phyloP scores from a whole-genome alignment of 2,329 filamentous ascomycete genomes.

The Nothopassalora personata region DNA sequence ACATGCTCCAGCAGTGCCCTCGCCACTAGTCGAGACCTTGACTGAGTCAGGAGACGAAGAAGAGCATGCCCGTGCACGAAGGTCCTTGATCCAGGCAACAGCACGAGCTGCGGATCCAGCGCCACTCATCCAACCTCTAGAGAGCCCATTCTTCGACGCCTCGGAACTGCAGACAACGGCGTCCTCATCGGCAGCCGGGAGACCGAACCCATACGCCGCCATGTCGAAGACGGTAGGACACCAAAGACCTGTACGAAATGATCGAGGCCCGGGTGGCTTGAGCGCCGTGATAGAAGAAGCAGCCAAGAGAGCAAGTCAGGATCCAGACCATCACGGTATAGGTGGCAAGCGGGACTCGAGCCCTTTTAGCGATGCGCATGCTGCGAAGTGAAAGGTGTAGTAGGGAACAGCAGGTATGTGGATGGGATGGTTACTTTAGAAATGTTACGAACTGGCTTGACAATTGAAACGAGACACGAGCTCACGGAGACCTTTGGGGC shows the following conservation, averaged over 20 bases:
- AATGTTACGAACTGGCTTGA: constrained; percentile 5
- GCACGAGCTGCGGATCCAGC: constrained; percentile 12
- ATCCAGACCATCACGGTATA: constrained; percentile 22
- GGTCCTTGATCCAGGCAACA: constrained; percentile 21
- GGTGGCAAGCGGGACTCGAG: constrained; percentile 25
- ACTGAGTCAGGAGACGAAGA: constrained; percentile 30
- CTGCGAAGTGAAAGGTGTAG: constrained; percentile 11
- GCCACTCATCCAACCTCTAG: constrained; percentile 24
- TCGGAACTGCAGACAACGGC: constrained; percentile 22
- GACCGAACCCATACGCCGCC: constrained; percentile 36
- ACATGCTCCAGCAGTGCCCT: constrained; percentile 27
- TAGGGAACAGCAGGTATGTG: neutral
- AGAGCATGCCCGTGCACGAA: constrained; percentile 28
- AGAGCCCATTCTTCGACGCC: constrained; percentile 33
- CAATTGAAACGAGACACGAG: constrained; percentile 7
- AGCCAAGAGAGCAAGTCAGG: constrained; percentile 36
- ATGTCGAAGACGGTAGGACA: constrained; percentile 30
- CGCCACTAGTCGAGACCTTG: constrained; percentile 26
- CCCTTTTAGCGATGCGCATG: constrained; percentile 32
- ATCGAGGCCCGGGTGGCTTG: constrained; percentile 27
- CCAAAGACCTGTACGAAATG: constrained; percentile 14
- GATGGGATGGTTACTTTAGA: neutral
- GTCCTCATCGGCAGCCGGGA: constrained; percentile 14
- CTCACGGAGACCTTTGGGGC: constrained; percentile 1
- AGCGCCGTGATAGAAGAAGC: constrained; percentile 45